phyloP scores from a whole-genome alignment of 1,284 basidiomycete species.

The Somion occarium region DNA sequence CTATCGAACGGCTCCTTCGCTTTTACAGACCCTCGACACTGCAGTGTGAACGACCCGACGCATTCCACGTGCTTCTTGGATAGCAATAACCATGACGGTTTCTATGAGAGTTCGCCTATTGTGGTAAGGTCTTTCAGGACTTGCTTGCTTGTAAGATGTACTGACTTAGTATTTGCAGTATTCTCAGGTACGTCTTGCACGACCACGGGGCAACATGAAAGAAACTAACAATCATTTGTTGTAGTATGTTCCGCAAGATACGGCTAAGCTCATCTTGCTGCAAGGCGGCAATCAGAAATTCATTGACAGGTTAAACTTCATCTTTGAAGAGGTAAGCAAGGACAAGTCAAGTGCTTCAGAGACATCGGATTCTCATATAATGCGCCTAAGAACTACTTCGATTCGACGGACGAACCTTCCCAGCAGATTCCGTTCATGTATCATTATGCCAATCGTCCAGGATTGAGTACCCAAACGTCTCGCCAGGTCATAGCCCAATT shows the following conservation, averaged over 20 bases:
- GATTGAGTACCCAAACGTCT: conserved; percentile 50
- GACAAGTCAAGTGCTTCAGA: neutral
- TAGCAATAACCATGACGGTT: conserved; percentile 52
- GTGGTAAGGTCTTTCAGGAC: conserved; percentile 37
- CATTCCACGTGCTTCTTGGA: conserved; percentile 58
- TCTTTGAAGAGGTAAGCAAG: conserved; percentile 41
- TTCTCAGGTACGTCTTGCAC: conserved; percentile 34
- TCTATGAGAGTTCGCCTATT: conserved; percentile 61
- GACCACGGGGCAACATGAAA: neutral
- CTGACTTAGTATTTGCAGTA: conserved; percentile 31
- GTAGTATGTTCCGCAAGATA: conserved; percentile 60
- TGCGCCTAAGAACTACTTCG: conserved; percentile 40
- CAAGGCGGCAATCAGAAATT: conserved; percentile 55
- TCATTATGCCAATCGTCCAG: conserved; percentile 56
- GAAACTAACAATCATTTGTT: neutral
- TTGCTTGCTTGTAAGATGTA: neutral
- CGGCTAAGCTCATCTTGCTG: conserved; percentile 50
- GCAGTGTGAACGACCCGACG: conserved; percentile 55
- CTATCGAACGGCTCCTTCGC: conserved; percentile 58
- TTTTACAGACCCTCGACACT: conserved; percentile 63
- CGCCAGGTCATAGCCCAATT: conserved; percentile 48
- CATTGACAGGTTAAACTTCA: conserved; percentile 48
- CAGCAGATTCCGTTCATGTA: conserved; percentile 64
- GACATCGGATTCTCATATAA: too few species aligned
- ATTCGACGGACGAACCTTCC: conserved; percentile 56